Base-by-base conservation (phyloP, 2,329 filamentous ascomycete genomes). In the Sphaerulina vaccinii region DNA sequence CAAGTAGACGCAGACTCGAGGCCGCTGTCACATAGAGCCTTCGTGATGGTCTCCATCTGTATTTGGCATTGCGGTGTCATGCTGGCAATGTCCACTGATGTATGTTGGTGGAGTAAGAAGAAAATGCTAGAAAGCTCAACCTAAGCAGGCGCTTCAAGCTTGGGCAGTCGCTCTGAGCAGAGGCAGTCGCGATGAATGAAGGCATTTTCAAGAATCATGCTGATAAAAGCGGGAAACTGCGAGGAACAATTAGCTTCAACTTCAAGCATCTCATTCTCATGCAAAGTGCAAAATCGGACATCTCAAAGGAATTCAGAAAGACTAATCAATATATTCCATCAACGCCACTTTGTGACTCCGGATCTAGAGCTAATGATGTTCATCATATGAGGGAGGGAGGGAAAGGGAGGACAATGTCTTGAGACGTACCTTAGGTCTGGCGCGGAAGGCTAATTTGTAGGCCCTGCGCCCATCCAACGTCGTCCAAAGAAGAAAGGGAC, bases 341-440 rank as follows among this genome's bases (percentile, higher is more conserved):
- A 48, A 48, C 45, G n/a, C 45, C 45, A 40, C 35, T 21, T 47
- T 39, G 35, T 46, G 45, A 23, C 36, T 48, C 45, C 45, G 45
- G 45, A 48, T 48, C 45, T 48, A 48, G 45, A 48, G 45, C 45
- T 48, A 48, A 47, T 29, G 45, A 39, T 48, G 36, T 39, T 48
- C 45, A 48, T 48, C 45, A 32, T 40, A 23, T 32, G 24, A 35
- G 29, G 15, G 21, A 3, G 35, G 16, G 3, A 19, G 7, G 15
- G n/a, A 13, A 40, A 5, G n/a, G 2, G 33, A 29, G 9, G 11
- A 32, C 5, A 48, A 10, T 36, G 19, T 3, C 7, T n/a, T n/a
- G n/a, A n/a, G 7, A 35, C 45, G 22, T 22, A 48, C 45, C 24
- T n/a, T n/a, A n/a, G n/a, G n/a, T n/a, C n/a, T n/a, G n/a, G n/a